Conservation (phyloP, 768 basidiomycete species). For the Stropharia rugosoannulata region DNA sequence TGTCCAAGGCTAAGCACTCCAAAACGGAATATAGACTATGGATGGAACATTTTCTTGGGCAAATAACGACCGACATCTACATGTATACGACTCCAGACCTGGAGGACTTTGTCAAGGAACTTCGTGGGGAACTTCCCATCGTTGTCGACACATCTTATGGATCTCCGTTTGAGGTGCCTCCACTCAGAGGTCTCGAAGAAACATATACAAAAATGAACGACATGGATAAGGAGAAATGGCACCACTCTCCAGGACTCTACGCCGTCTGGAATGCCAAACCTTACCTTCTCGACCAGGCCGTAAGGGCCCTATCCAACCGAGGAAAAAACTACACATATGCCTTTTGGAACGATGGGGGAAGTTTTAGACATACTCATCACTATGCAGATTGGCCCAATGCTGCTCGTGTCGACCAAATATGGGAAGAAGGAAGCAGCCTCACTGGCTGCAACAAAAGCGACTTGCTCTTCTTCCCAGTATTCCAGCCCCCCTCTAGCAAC, state of each 20-base stretch:
- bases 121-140: constrained; percentile 32
- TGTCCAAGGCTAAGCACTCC: constrained; percentile 48
- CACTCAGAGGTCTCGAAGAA: constrained; percentile 31
- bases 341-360: constrained; percentile 59
- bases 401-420: constrained; percentile 37
- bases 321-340: constrained; percentile 46
- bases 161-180: constrained; percentile 48
- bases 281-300: constrained; percentile 45
- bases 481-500: constrained; percentile 29
- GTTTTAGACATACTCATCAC: constrained; percentile 43
- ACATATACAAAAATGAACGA: constrained; percentile 41
- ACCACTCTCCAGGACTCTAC: constrained; percentile 47
- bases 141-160: constrained; percentile 45
- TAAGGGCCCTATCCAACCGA: constrained; percentile 21
- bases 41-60: constrained; percentile 41
- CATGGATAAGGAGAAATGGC: constrained; percentile 42
- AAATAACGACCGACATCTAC: constrained; percentile 48
- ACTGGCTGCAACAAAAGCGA: constrained; percentile 35
- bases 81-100: constrained; percentile 49
- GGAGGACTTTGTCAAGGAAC: constrained; percentile 28
- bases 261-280: constrained; percentile 56
- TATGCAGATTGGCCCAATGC: constrained; percentile 49
- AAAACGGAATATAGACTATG: constrained; percentile 42
- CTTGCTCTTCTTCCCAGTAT: constrained; percentile 48
- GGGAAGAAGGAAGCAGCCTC: constrained; percentile 31